Conservation (phyloP, 371 early-diverging fungal species). For the Chytridium lagenaria region DNA sequence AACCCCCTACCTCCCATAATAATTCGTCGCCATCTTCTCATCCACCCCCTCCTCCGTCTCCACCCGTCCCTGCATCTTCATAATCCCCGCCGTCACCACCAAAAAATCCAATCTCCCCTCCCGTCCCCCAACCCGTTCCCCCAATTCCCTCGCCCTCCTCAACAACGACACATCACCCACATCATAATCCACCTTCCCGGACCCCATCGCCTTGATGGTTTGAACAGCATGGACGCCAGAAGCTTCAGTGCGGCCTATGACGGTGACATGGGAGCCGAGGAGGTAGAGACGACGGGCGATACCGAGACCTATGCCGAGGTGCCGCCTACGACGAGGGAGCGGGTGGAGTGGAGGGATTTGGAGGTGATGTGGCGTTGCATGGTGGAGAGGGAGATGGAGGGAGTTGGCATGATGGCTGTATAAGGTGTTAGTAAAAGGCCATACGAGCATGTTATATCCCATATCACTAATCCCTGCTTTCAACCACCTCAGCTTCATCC, state of each 20-base stretch:
- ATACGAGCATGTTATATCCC: no score
- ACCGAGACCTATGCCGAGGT: no score
- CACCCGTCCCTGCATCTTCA: conserved; percentile 34
- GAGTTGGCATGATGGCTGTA: no score
- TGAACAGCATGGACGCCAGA: conserved; percentile 28
- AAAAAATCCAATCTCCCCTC: conserved; percentile 24
- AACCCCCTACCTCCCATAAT: conserved; percentile 30
- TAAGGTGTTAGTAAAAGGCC: no score
- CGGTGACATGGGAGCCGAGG: conserved; percentile 27
- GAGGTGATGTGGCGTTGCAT: no score
- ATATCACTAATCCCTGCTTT: no score
- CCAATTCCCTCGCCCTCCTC: conserved; percentile 26
- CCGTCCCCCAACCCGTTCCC: conserved; percentile 15
- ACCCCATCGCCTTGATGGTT: background rate
- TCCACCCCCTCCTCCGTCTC: conserved; percentile 46
- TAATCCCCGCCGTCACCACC: conserved; percentile 37
- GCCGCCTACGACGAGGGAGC: no score
- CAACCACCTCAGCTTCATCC: no score
- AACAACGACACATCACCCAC: conserved; percentile 38
- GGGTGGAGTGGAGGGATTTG: no score
- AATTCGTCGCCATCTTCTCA: conserved; percentile 42
- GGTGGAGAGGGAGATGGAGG: no score
- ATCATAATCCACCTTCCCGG: conserved; percentile 31
- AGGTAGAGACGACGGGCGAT: no score
- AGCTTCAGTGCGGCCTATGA: conserved; percentile 35